phyloP scores from a whole-genome alignment of 768 basidiomycete species.

The Tylopilus plumbeoviolaceoides region DNA sequence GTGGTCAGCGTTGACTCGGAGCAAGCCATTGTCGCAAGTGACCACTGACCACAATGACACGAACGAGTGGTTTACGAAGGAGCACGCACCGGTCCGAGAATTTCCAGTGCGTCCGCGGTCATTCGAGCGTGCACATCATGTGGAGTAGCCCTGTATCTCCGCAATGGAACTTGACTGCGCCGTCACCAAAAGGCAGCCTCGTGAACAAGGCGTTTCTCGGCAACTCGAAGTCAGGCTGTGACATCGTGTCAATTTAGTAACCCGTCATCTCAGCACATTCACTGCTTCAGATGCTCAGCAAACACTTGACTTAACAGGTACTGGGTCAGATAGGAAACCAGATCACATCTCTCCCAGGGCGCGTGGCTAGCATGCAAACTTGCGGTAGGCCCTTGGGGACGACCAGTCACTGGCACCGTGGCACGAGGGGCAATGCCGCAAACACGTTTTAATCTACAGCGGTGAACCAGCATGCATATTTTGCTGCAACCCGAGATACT shows the following conservation, averaged over 20 bases:
- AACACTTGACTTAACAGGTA: neutral
- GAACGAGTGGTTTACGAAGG: neutral
- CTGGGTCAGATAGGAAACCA: neutral
- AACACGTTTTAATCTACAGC: slow-evolving; percentile 29
- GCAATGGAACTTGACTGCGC: neutral
- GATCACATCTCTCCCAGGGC: neutral
- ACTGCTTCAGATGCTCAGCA: neutral
- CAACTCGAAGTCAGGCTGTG: neutral
- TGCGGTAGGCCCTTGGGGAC: slow-evolving; percentile 1
- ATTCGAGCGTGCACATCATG: neutral
- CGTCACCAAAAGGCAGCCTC: slow-evolving; percentile 6
- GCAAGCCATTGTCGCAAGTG: too few species aligned
- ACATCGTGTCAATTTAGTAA: neutral
- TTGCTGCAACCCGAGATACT: slow-evolving; percentile 14
- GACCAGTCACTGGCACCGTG: slow-evolving; percentile 8
- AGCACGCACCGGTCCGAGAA: neutral
- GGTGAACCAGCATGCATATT: slow-evolving; percentile 23
- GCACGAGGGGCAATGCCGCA: slow-evolving; percentile 25
- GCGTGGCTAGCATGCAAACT: neutral
- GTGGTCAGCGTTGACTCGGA: neutral
- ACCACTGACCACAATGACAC: neutral
- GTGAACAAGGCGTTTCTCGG: slow-evolving; percentile 7
- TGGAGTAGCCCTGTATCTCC: slow-evolving; percentile 1
- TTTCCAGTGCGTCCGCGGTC: neutral
- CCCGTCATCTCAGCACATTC: neutral